These are phyloP conservation scores for Aspergillus brasiliensis DNA, from an alignment of 2,329 filamentous ascomycete genomes.

Conservation along the genomic window DNA sequence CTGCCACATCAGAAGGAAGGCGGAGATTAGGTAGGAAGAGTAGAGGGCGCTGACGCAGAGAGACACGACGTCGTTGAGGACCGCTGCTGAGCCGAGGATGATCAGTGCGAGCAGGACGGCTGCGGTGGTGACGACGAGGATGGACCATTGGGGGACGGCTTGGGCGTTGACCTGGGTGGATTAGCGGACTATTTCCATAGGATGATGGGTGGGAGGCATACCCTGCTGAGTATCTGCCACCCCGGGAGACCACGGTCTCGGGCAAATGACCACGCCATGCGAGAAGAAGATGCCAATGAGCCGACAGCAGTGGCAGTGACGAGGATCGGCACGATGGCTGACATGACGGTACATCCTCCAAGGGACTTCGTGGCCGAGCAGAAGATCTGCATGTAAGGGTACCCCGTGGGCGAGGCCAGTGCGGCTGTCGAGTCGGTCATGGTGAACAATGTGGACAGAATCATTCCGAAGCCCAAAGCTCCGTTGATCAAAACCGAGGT, in stretches of 20 bases:
- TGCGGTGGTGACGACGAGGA: constrained; percentile 1
- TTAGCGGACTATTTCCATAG: neutral
- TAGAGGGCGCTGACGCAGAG: constrained; percentile 7
- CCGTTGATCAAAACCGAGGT: constrained; percentile 6
- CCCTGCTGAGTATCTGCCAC: neutral
- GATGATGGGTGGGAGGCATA: neutral
- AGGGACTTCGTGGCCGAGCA: neutral
- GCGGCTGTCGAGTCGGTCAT: neutral
- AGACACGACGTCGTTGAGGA: constrained; percentile 3
- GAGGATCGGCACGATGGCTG: constrained; percentile 2
- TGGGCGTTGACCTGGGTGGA: constrained; percentile 1
- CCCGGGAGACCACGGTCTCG: constrained; percentile 4
- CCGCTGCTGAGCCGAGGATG: constrained; percentile 1
- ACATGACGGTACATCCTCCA: constrained; percentile 3
- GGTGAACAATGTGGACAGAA: constrained; percentile 3
- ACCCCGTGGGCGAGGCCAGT: neutral
- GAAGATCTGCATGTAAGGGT: constrained; percentile 7
- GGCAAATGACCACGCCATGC: constrained; percentile 1
- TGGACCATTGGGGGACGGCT: constrained; percentile 4
- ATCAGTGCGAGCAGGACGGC: neutral
- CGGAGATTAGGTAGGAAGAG: constrained; percentile 1
- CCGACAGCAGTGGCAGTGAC: constrained; percentile 1
- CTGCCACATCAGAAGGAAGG: constrained; percentile 3
- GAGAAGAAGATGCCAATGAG: neutral
- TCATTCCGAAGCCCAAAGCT: constrained; percentile 1